Base-by-base conservation (phyloP, 2,329 filamentous ascomycete species). In the Lachnellula suecica region DNA sequence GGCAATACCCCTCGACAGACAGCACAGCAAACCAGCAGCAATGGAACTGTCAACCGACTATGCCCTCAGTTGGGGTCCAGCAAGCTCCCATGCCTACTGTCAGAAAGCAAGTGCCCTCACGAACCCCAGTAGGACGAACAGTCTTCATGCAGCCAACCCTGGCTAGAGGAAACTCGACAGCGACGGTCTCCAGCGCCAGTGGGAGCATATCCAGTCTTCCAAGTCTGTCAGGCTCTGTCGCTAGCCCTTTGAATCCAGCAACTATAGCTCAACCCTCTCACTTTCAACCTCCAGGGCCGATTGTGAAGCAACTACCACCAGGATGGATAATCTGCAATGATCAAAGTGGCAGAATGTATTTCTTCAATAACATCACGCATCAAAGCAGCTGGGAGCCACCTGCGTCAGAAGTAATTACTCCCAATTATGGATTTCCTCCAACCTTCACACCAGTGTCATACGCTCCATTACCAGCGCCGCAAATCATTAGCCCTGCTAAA, bases 321-420 rank as follows among this genome's bases (percentile, higher is more conserved):
- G 40, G 40, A 42, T 42, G 40, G 40, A 23, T 20, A n/a, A 42
- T 42, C n/a, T 42, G 40, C 40, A 17, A 25, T 22, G 40, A 42
- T 15, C 10, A 9, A 15, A 17, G 24, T 8, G 40, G 40, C 13
- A 42, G 40, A 24, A 24, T 22, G 6, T 42, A 42, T 8, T 42
- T 42, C 20, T 20, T 42, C 13, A 42, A 42, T 24, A 42, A 19
- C 13, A 20, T 17, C 19, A 42, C n/a, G 20, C 23, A 42, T 23
- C 20, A 20, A 4, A 42, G n/a, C 19, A 23, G 40, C 22, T 42
- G 40, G 40, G 40, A 42, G 24, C 40, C 40, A 13, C 40, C 40
- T 7, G 40, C 23, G n/a, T 42, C 40, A 4, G 6, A 42, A 42
- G 10, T 42, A 2, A 24, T 42, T 23, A 19, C n/a, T 19, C 7